Percentiles rank a stretch among this genome's conserved stretches.
Evolutionary conservation across 2,329 filamentous ascomycete species (phyloP).

Genomic region (Elsinoe australis): DNA sequence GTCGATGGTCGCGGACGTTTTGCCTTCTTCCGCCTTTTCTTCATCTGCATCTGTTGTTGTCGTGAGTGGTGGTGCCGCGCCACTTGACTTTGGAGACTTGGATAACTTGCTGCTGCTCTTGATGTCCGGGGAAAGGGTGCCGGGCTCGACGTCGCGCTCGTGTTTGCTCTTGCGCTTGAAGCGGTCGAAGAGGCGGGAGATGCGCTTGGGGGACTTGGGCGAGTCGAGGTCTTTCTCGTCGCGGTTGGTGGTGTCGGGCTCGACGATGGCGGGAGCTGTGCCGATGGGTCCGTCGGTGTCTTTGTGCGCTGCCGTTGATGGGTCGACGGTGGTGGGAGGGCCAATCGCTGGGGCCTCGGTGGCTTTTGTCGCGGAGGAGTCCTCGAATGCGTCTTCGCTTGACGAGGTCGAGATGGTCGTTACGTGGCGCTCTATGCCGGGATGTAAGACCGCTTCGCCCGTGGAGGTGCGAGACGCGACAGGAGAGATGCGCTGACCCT

Average conservation of each 20-base stretch:
- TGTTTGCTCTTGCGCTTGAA: slow-evolving; percentile 9
- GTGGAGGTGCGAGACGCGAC: neutral
- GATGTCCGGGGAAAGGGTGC: neutral
- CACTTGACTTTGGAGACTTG: neutral
- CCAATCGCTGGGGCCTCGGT: slow-evolving; percentile 19
- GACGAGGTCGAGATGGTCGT: slow-evolving; percentile 26
- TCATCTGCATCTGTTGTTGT: neutral
- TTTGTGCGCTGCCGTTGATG: slow-evolving; percentile 17
- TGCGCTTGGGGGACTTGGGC: neutral
- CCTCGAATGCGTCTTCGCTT: slow-evolving; percentile 21
- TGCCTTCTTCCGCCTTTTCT: neutral
- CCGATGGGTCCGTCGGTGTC: slow-evolving; percentile 21
- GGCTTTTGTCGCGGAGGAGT: slow-evolving; percentile 5
- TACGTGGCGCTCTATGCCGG: slow-evolving; percentile 29
- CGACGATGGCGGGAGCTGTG: slow-evolving; percentile 10
- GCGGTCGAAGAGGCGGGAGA: neutral
- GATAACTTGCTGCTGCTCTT: neutral
- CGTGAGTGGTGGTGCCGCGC: no score
- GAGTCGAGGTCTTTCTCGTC: slow-evolving; percentile 4
- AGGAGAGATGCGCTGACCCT: neutral
- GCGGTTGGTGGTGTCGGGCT: neutral
- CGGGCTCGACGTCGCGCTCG: slow-evolving; percentile 10
- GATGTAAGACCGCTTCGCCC: slow-evolving; percentile 16
- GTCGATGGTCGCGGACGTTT: slow-evolving; percentile 5
- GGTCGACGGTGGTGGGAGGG: slow-evolving; percentile 18